These are phyloP conservation scores for Ophiocordyceps sinensis DNA, from an alignment of 2,329 filamentous ascomycete species.

Conservation along the genomic window DNA sequence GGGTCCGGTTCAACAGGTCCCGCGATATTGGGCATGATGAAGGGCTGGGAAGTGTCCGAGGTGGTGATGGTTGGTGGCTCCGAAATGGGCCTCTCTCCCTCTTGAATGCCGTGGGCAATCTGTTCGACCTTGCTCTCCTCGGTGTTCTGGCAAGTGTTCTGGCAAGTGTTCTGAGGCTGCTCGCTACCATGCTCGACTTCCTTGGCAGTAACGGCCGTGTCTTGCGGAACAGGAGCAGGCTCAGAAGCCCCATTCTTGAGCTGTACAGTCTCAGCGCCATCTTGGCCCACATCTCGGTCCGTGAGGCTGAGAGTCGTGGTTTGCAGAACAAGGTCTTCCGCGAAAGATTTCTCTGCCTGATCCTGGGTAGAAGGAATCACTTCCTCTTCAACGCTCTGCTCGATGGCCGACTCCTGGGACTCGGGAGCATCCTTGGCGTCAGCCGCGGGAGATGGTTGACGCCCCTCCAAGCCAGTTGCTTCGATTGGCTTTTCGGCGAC, in stretches of 20 bases:
- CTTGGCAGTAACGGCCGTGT: not conserved
- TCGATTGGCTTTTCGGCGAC: not conserved
- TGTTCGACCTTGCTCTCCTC: not conserved
- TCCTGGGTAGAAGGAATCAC: not conserved
- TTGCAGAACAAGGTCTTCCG: too few species aligned
- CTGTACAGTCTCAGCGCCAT: not conserved
- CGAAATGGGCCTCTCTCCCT: not conserved
- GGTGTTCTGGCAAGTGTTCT: not conserved
- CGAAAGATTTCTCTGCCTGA: not conserved
- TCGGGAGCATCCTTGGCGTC: not conserved
- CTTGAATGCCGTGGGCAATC: not conserved
- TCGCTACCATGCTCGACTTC: not conserved
- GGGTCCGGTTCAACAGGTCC: not conserved
- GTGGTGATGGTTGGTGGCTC: slow-evolving; percentile 1
- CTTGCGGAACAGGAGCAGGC: not conserved
- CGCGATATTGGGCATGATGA: not conserved
- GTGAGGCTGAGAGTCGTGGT: too few species aligned
- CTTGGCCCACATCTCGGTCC: too few species aligned
- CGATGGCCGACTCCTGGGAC: not conserved
- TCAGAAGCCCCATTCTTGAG: not conserved
- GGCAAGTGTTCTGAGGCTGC: not conserved
- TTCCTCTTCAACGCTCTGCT: not conserved
- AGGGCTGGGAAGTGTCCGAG: not conserved
- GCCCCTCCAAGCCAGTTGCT: not conserved
- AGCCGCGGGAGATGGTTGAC: not conserved